Base-by-base conservation (phyloP, 1,139 yeast species). In the Pichia sp. region DNA sequence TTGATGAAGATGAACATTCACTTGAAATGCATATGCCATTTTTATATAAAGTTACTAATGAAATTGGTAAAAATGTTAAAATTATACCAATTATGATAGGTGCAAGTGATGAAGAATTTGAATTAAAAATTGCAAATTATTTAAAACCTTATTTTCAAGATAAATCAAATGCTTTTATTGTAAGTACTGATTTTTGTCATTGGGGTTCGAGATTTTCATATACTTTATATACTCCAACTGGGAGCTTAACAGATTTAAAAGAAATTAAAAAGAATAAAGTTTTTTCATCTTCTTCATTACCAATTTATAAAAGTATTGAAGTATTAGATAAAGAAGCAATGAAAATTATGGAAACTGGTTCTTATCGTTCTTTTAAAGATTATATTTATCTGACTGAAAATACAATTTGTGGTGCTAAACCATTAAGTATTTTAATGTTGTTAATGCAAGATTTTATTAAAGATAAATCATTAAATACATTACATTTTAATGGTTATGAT, bases 1-100 rank as follows among this genome's bases (percentile, higher is more conserved):
- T 74, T 9, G 99, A 94, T 64, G 80, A 82, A 51, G 86, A 84
- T 33, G 99, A 94, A 64, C 99, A 92, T 64, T 84, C 95, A 44
- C 79, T 92, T 62, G 98, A 94, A 62, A 86, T 94, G 96, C 98
- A 92, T 66, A 77, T 86, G 61, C 96, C 97, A 0, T 83, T 79
- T 55, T 69, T 88, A 6, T 73, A 79, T 57, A 70, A 74, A 53
- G 69, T 74, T 51, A 69, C 81, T 5, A 56, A 63, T 9, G 42
- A 58, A 6, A 34, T 48, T 7, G 75, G 75, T 0, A 57, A 68
- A 1, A n/a, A 34, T 29, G 82, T 84, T 0, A 66, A 65, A 38
- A 78, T 92, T 7, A 73, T 92, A 2, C 99, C 99, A 0, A 78
- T 92, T 42, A 73, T 92, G 75, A 75, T 92, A 5, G 84, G 96